phyloP scores from a whole-genome alignment of 129 eudicot species.

The Flaveria sonorensis region DNA sequence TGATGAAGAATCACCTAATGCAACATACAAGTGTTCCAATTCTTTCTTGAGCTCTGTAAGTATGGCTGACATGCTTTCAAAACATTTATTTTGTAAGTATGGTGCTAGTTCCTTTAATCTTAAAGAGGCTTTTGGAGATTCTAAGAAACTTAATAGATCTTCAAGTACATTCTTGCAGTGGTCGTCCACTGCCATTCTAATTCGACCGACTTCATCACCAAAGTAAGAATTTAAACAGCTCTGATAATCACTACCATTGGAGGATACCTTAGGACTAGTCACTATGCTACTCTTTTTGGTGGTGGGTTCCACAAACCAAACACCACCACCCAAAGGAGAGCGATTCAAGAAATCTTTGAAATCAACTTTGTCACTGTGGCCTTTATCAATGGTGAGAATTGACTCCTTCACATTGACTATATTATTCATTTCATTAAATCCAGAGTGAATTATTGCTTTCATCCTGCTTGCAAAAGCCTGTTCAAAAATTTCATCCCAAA shows the following conservation, averaged over 20 bases:
- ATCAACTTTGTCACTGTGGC: conserved; percentile 50
- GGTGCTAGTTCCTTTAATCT: conserved; percentile 72
- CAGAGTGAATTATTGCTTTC: conserved; percentile 67
- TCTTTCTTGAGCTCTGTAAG: conserved; percentile 64
- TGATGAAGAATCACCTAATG: conserved; percentile 43
- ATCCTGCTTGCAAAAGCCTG: conserved; percentile 78
- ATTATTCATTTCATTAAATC: conserved; percentile 56
- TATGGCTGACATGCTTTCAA: conserved; percentile 65
- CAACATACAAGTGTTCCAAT: conserved; percentile 54
- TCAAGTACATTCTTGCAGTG: conserved; percentile 73
- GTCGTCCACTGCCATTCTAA: conserved; percentile 81
- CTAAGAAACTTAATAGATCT: conserved; percentile 73
- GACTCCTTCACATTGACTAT: conserved; percentile 64
- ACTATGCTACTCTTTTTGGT: conserved; percentile 42
- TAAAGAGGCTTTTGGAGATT: conserved; percentile 81
- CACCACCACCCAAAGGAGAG: conserved; percentile 68
- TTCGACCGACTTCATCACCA: conserved; percentile 83
- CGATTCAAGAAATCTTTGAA: conserved; percentile 66
- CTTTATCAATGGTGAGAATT: conserved; percentile 44
- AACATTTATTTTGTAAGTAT: conserved; percentile 71
- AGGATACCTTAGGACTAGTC: conserved; percentile 46
- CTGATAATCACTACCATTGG: conserved; percentile 61
- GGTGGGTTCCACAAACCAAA: conserved; percentile 81
- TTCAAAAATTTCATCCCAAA: conserved; percentile 95
- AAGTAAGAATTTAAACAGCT: conserved; percentile 76